phyloP scores from a whole-genome alignment of 371 early-diverging fungal genomes.

The Fennellomyces sp. region DNA sequence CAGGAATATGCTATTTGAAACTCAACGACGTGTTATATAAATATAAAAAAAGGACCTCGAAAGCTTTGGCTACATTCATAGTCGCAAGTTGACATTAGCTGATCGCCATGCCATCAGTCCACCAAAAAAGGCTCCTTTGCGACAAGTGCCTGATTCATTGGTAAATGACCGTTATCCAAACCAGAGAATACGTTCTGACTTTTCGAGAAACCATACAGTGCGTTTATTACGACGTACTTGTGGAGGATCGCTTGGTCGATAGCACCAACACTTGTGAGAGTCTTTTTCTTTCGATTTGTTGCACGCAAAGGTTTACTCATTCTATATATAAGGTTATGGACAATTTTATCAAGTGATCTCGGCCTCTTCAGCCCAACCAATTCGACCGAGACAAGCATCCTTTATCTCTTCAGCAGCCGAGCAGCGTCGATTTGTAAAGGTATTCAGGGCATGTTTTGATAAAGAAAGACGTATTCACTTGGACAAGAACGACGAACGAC shows the following conservation, averaged over 20 bases:
- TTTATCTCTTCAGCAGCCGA: constrained; percentile 2
- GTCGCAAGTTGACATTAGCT: constrained; percentile 3
- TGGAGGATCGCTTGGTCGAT: constrained; percentile 8
- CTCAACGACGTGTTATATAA: constrained; percentile 27
- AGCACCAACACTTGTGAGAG: neutral
- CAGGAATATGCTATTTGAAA: constrained; percentile 5
- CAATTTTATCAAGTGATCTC: constrained; percentile 7
- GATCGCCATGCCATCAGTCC: neutral
- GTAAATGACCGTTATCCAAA: neutral
- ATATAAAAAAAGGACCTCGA: neutral
- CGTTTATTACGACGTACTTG: constrained; percentile 13
- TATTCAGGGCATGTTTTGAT: neutral
- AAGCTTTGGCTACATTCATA: constrained; percentile 7
- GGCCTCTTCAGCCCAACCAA: neutral
- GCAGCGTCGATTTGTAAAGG: constrained; percentile 17
- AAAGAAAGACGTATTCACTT: neutral
- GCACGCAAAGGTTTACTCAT: neutral
- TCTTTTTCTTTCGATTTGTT: neutral
- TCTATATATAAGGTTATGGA: constrained; percentile 1
- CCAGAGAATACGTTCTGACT: neutral
- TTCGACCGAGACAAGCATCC: neutral
- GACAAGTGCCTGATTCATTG: constrained; percentile 9
- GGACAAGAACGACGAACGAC: constrained; percentile 25
- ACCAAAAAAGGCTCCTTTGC: neutral
- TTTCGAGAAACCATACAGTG: constrained; percentile 1